These are phyloP conservation scores for Magnolia kwangsiensis DNA, from an alignment of 164 flowering plant genomes.

Conservation along the genomic window DNA sequence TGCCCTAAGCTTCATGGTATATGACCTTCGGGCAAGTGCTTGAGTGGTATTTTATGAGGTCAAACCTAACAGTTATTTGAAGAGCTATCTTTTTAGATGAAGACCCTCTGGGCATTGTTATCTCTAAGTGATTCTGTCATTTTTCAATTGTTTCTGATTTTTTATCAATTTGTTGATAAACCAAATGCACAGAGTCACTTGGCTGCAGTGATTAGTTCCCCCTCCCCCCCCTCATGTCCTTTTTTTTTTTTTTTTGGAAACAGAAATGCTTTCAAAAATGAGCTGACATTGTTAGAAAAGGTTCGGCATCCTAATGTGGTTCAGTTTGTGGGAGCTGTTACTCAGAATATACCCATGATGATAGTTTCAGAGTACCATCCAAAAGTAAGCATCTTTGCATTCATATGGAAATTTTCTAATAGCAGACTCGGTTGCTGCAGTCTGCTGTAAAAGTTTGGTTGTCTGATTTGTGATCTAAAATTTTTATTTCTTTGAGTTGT, in stretches of 20 bases:
- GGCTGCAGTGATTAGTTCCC: background rate
- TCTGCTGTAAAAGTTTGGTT: background rate
- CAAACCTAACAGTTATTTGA: too few species aligned
- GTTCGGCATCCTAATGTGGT: conserved; percentile 94
- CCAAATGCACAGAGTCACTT: background rate
- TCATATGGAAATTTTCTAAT: background rate
- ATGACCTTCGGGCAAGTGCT: too few species aligned
- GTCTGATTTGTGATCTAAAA: background rate
- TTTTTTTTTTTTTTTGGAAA: conserved; percentile 4
- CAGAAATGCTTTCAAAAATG: conserved; percentile 77
- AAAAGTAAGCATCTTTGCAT: conserved; percentile 43
- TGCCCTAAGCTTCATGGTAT: too few species aligned
- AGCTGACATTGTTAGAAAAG: conserved; percentile 67
- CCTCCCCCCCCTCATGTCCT: too few species aligned
- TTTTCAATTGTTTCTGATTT: background rate
- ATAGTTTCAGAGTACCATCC: conserved; percentile 85
- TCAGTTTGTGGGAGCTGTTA: conserved; percentile 99
- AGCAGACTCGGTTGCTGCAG: background rate
- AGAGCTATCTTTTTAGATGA: too few species aligned
- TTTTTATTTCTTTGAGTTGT: background rate
- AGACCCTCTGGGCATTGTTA: too few species aligned
- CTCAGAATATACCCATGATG: conserved; percentile 98
- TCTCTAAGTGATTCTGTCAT: too few species aligned
- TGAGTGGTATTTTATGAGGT: too few species aligned
- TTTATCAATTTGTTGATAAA: background rate